These are phyloP conservation scores for Colletotrichum horii DNA, from an alignment of 2,329 filamentous ascomycete genomes.

Conservation along the genomic window DNA sequence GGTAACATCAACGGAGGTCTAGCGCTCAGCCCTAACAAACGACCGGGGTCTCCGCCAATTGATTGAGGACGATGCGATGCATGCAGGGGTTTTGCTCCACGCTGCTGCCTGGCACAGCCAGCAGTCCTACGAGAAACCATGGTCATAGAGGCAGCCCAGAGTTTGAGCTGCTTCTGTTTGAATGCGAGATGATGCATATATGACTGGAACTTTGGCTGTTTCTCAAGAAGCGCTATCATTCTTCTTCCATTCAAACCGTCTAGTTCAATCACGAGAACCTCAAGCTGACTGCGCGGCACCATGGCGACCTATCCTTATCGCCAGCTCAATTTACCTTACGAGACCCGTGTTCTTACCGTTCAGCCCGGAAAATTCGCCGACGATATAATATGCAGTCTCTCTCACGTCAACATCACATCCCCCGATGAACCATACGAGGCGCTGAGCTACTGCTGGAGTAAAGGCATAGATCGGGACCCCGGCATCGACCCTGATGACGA, in stretches of 20 bases:
- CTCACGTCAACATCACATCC: background rate
- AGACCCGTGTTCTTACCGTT: conserved; percentile 13
- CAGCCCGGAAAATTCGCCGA: conserved; percentile 4
- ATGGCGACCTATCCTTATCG: conserved; percentile 11
- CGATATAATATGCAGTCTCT: background rate
- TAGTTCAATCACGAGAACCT: background rate
- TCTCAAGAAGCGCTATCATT: background rate
- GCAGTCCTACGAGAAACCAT: background rate
- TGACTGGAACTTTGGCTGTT: accelerated
- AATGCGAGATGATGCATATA: background rate
- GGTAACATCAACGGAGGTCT: background rate
- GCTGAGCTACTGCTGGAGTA: conserved; percentile 27
- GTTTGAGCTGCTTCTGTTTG: background rate
- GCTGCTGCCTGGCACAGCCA: background rate
- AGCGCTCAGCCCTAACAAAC: background rate
- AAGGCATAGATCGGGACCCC: background rate
- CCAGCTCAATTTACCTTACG: background rate
- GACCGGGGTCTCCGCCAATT: background rate
- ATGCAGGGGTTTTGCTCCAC: background rate
- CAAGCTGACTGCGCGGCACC: background rate
- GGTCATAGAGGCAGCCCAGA: background rate
- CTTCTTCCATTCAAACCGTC: too few relatives aligned
- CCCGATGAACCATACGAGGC: conserved; percentile 23
- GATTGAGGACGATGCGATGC: too few relatives aligned
- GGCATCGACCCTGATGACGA: background rate